phyloP scores from a whole-genome alignment of 2,329 filamentous ascomycete species.

The Paramyrothecium roridum region DNA sequence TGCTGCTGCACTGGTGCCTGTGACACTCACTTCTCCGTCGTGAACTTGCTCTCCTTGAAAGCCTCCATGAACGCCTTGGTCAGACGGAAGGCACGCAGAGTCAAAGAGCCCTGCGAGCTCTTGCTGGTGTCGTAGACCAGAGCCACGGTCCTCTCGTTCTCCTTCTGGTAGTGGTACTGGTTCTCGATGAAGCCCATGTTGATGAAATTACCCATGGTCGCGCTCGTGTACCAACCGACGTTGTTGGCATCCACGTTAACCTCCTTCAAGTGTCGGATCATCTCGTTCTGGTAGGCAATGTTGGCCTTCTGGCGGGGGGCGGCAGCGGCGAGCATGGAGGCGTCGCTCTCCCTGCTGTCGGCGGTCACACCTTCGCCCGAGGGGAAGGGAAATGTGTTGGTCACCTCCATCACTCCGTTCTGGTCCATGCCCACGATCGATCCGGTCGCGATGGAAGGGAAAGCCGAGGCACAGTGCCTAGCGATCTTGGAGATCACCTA shows the following conservation, averaged over 20 bases:
- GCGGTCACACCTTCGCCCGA: constrained; percentile 68
- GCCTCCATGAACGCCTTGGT: constrained; percentile 84
- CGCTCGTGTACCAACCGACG: constrained; percentile 97
- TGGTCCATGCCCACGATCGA: constrained; percentile 92
- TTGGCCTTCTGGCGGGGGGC: constrained; percentile 93
- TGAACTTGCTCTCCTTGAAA: constrained; percentile 97
- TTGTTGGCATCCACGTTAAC: constrained; percentile 98
- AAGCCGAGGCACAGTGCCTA: constrained; percentile 85
- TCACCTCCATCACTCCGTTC: constrained; percentile 78
- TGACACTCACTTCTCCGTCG: constrained; percentile 75
- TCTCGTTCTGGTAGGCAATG: constrained; percentile 84
- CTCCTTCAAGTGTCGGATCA: constrained; percentile 94
- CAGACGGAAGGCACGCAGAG: constrained; percentile 86
- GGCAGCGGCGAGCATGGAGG: constrained; percentile 74
- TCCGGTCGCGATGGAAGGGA: constrained; percentile 86
- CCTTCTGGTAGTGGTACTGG: constrained; percentile 95
- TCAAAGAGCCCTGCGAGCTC: constrained; percentile 87
- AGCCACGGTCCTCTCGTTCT: constrained; percentile 84
- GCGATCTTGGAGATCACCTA: constrained; percentile 97
- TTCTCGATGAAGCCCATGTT: constrained; percentile 96
- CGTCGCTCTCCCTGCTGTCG: constrained; percentile 72
- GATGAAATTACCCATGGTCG: constrained; percentile 98
- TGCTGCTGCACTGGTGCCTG: constrained; percentile 6
- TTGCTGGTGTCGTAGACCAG: constrained; percentile 94
- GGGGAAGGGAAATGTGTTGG: constrained; percentile 93